Conservation (phyloP, 345 rosid genomes). For the Nephelium lappaceum region DNA sequence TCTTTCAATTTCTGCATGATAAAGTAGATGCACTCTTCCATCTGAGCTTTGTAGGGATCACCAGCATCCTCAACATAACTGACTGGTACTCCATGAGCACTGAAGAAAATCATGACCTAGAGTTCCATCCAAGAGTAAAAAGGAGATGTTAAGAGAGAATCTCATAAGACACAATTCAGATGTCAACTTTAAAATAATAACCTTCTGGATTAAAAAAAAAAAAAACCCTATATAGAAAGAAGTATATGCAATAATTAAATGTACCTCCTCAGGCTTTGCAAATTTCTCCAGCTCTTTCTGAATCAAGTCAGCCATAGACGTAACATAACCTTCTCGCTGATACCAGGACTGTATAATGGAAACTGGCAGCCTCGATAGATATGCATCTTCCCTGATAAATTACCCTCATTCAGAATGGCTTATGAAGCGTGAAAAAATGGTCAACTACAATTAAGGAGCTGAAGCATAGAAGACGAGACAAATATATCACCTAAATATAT, state of each 20-base stretch:
- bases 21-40: conserved; percentile 86
- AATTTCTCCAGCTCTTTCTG: conserved; percentile 68
- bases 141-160: conserved; percentile 7
- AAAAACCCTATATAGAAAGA: background rate
- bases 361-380: conserved; percentile 75
- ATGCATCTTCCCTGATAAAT: conserved; percentile 69
- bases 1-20: conserved; percentile 85
- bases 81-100: conserved; percentile 97
- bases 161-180: background rate
- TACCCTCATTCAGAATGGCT: conserved; percentile 22
- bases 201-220: conserved; percentile 2
- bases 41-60: conserved; percentile 92
- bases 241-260: conserved; percentile 16
- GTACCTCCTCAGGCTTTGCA: conserved; percentile 74
- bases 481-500: conserved; percentile 58
- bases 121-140: conserved; percentile 22
- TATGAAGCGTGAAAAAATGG: background rate
- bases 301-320: conserved; percentile 88
- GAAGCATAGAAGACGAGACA: background rate
- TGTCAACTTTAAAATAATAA: background rate
- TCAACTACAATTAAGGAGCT: background rate
- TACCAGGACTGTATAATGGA: conserved; percentile 86
- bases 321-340: conserved; percentile 79
- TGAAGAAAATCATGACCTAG: conserved; percentile 88
- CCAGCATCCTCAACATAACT: conserved; percentile 87